phyloP scores from a whole-genome alignment of 2,329 filamentous ascomycete genomes.

The Chaetomiaceae sp. region DNA sequence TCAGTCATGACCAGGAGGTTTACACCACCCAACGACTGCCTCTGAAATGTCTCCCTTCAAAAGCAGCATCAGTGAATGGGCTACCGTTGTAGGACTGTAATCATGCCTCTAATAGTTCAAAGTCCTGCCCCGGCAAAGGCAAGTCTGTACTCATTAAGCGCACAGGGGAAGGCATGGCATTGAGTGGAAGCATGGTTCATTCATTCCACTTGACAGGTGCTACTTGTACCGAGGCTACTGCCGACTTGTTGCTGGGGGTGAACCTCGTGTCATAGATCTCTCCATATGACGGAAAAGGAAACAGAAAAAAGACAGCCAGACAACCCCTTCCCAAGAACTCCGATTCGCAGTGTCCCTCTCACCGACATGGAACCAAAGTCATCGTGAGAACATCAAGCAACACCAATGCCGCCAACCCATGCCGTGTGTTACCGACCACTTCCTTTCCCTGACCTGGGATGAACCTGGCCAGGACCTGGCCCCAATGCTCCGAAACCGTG shows the following conservation, averaged over 20 bases:
- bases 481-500: conserved; percentile 16
- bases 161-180: neutral
- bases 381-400: conserved; percentile 3
- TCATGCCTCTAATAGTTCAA: too few species aligned
- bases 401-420: neutral
- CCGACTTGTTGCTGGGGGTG: too few species aligned
- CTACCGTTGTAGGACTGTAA: too few species aligned
- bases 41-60: too few species aligned
- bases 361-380: conserved; percentile 22
- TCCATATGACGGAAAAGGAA: neutral
- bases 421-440: neutral
- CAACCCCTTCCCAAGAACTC: conserved; percentile 9
- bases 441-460: conserved; percentile 7
- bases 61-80: too few species aligned
- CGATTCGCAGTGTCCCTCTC: conserved; percentile 24
- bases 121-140: too few species aligned
- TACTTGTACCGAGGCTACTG: too few species aligned
- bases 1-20: too few species aligned
- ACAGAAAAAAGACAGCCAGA: neutral
- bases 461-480: conserved; percentile 5
- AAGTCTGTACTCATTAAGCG: too few species aligned
- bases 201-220: neutral
- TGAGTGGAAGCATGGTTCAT: neutral
- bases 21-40: too few species aligned
- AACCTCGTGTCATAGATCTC: neutral